Conservation (phyloP, 1,284 basidiomycete genomes). For the Cryptococcus amylolentus region DNA sequence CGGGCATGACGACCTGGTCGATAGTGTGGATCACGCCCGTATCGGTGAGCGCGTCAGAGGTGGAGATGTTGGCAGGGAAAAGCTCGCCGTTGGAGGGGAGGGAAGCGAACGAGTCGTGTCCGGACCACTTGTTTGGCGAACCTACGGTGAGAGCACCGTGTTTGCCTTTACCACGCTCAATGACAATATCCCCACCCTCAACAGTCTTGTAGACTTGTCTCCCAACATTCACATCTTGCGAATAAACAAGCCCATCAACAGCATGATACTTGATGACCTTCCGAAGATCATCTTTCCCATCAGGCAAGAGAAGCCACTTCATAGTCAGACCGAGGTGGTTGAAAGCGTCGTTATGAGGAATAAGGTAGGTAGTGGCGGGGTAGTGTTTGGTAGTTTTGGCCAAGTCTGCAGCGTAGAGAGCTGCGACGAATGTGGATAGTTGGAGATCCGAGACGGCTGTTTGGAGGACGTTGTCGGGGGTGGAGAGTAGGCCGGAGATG, state of each 20-base stretch:
- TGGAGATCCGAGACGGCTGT: constrained; percentile 78
- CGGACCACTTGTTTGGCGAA: constrained; percentile 38
- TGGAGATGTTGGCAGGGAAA: constrained; percentile 36
- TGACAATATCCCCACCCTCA: constrained; percentile 49
- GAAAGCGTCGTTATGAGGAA: constrained; percentile 87
- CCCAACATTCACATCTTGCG: constrained; percentile 50
- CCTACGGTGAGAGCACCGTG: constrained; percentile 28
- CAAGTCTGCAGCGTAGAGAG: constrained; percentile 77
- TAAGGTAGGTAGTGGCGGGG: constrained; percentile 74
- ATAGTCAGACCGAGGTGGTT: constrained; percentile 82
- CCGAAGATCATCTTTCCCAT: constrained; percentile 72
- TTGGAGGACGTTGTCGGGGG: constrained; percentile 76
- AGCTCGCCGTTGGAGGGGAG: constrained; percentile 45
- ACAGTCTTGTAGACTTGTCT: constrained; percentile 41
- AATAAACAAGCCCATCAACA: constrained; percentile 72
- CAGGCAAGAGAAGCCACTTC: constrained; percentile 69
- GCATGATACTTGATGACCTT: constrained; percentile 82
- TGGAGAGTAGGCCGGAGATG: constrained; percentile 73
- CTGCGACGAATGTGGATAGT: constrained; percentile 83
- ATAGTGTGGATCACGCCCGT: constrained; percentile 91
- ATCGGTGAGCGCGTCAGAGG: constrained; percentile 64
- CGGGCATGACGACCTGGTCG: constrained; percentile 77
- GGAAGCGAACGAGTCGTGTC: constrained; percentile 29
- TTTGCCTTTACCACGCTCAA: constrained; percentile 28
- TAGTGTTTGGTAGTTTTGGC: constrained; percentile 65